Base-by-base conservation (phyloP, 352 stramenopile species). In the Phytopythium chamaehyphon region DNA sequence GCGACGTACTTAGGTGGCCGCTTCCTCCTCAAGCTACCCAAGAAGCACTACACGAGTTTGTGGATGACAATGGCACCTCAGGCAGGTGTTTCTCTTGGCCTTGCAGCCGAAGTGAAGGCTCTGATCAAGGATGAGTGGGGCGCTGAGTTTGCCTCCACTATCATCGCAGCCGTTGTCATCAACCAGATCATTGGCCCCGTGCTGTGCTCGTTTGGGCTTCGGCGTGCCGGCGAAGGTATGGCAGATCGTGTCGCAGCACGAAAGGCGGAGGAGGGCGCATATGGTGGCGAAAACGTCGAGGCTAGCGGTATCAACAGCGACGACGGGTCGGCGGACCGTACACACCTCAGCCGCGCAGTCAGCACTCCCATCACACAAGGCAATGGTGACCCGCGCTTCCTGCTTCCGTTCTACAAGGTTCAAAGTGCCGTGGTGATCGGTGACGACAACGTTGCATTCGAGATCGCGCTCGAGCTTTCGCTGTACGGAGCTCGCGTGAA, bases 1-100 rank as follows among this genome's bases (percentile, higher is more conserved):
- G 73, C 71, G 10, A 69, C 68, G 22, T 87, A 87, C 51, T 54
- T 64, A 24, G 73, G 61, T 10, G 76, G 73, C 10, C 61, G 74
- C 22, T 84, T 78, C 42, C 52, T 88, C 45, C 59, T 88, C 39
- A 82, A 83, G 66, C 62, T 86, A 8, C 50, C 62, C 5, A 70
- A 72, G n/a, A 54, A 52, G 21, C 67, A 86, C 52, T 88, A 88
- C 61, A 80, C 77, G 45, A 68, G 81, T 51, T 54, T 88, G 42
- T 88, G 76, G 76, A 66, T 88, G 38, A 86, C 73, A 8, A 84
- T 88, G 71, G 79, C 76, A 0, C 76, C 76, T 2, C 76, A 88
- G 62, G 76, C 76, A 33, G 73, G 76, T 22, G 76, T 88, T 4
- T 73, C 76, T 10, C 69, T 88, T 2, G 76, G 73, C 18, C 51